Conservation (phyloP, 805 yeast genomes). For the Pichia nakasei region DNA sequence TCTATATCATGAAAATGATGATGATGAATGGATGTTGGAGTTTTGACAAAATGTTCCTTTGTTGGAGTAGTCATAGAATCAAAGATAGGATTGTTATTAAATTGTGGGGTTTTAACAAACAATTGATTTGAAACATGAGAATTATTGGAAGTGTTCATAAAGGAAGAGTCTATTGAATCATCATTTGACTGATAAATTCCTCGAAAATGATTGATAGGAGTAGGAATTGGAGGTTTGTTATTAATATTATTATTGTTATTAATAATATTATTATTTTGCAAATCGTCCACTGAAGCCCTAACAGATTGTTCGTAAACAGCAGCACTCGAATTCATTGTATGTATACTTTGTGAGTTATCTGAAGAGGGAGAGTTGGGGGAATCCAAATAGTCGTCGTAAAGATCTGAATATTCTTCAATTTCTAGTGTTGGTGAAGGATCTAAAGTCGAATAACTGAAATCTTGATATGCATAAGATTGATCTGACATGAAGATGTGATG, state of each 20-base stretch:
- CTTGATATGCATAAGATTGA: background rate
- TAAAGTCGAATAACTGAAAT: constrained; percentile 2
- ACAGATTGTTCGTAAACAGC: constrained; percentile 9
- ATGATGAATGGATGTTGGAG: background rate
- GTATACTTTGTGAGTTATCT: background rate
- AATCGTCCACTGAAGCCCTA: constrained; percentile 1
- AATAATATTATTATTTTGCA: background rate
- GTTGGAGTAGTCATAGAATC: constrained; percentile 4
- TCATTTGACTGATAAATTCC: background rate
- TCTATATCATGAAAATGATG: background rate
- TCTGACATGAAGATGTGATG: background rate
- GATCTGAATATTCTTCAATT: constrained; percentile 18
- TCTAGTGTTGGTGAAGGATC: constrained; percentile 10
- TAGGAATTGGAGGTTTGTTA: background rate
- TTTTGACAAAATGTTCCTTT: background rate
- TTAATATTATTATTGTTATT: background rate
- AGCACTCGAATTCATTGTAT: constrained; percentile 6
- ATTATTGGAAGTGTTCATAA: background rate
- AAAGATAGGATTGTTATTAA: background rate
- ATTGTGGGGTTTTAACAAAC: constrained; percentile 1
- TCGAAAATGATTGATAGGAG: background rate
- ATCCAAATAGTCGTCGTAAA: constrained; percentile 23
- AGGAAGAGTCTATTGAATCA: constrained; percentile 7
- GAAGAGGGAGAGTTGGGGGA: constrained; percentile 5
- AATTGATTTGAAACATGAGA: background rate